Evolutionary conservation across 1,284 basidiomycete genomes (phyloP).

Genomic region (Cryptococcus wingfieldii): DNA sequence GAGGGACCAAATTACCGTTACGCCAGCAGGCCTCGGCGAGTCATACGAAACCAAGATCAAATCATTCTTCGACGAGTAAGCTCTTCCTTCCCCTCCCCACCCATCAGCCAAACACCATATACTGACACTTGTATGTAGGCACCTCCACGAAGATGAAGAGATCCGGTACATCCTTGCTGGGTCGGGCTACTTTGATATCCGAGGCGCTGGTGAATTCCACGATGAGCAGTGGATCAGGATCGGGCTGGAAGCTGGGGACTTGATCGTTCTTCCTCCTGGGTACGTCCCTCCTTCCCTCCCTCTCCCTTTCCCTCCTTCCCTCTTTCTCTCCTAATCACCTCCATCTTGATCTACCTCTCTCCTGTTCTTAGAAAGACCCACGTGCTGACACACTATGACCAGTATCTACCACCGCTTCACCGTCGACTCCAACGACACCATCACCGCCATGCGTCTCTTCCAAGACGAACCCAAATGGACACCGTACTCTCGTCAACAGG

Average conservation of each 20-base stretch:
- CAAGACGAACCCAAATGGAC: slow-evolving; percentile 86
- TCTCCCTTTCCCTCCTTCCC: not conserved
- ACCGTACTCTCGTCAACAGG: slow-evolving; percentile 61
- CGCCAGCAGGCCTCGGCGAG: slow-evolving; percentile 68
- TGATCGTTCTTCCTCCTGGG: slow-evolving; percentile 68
- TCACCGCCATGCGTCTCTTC: slow-evolving; percentile 73
- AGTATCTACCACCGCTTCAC: slow-evolving; percentile 81
- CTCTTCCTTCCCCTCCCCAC: slow-evolving; percentile 6
- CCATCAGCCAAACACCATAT: not conserved
- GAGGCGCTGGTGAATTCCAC: slow-evolving; percentile 50
- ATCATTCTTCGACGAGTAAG: slow-evolving; percentile 73
- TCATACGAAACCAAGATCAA: slow-evolving; percentile 72
- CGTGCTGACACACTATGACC: not conserved
- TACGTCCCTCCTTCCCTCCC: slow-evolving; percentile 15
- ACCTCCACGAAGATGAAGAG: slow-evolving; percentile 88
- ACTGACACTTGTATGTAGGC: slow-evolving; percentile 51
- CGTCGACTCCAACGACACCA: slow-evolving; percentile 63
- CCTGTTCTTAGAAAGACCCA: not conserved
- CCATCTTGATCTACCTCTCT: not conserved
- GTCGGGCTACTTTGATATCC: slow-evolving; percentile 78
- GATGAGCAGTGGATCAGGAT: slow-evolving; percentile 71
- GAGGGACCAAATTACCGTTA: slow-evolving; percentile 67
- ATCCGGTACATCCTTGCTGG: slow-evolving; percentile 78
- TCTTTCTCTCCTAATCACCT: not conserved
- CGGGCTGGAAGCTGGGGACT: slow-evolving; percentile 63